A percentile compares a stretch with the other conserved stretches of the same genome.
Conservation (phyloP, 306 rosid species). For the Cucurbita moschata region DNA sequence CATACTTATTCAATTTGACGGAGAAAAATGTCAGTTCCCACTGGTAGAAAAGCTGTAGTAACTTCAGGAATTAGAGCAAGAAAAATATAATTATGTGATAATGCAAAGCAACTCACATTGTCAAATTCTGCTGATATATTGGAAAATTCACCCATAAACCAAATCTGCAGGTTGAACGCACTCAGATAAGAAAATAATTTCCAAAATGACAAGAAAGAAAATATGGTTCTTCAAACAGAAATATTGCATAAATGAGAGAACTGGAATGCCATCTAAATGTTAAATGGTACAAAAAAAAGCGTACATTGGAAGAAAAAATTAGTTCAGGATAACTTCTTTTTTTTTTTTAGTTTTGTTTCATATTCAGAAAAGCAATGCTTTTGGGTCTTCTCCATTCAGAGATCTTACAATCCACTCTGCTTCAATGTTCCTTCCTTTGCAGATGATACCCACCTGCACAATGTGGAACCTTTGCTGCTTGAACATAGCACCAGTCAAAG, state of each 20-base stretch:
- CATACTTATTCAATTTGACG: background rate
- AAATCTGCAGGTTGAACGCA: conserved; percentile 41
- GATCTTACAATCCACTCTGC: background rate
- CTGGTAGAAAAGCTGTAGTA: background rate
- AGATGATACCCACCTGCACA: background rate
- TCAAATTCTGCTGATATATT: conserved; percentile 76
- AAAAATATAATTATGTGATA: background rate
- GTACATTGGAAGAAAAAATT: background rate
- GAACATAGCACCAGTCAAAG: background rate
- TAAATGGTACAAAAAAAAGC: background rate
- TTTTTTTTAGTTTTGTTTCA: background rate
- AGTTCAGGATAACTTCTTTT: background rate
- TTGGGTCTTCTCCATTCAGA: background rate
- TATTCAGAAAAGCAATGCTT: background rate
- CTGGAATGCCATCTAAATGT: background rate
- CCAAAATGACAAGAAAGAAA: background rate
- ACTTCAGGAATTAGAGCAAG: background rate
- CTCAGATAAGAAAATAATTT: background rate
- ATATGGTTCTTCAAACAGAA: background rate
- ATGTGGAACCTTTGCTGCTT: background rate
- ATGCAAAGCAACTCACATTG: conserved; percentile 37
- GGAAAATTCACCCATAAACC: conserved; percentile 83
- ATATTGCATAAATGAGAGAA: background rate
- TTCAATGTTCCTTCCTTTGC: background rate
- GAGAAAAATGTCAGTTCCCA: background rate